Base-by-base conservation (phyloP, 208 protist species). In the Crithidia expoeki region DNA sequence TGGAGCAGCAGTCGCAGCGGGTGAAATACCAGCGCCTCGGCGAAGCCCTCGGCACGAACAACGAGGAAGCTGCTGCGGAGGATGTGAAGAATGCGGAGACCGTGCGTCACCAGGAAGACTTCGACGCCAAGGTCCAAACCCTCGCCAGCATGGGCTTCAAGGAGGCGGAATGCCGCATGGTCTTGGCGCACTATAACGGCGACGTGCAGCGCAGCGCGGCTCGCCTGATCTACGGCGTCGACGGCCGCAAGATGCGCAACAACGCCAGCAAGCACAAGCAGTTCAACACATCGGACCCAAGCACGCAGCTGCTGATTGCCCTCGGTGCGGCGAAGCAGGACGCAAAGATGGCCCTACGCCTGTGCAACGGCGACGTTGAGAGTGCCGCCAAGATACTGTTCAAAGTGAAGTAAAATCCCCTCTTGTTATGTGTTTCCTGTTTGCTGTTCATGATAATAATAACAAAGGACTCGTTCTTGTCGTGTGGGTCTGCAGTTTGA, bases 181-280 rank as follows among this genome's bases (percentile, higher is more conserved):
- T 84, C 4, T 73, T 94, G 23, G 89, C 88, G 14, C 90, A 93
- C 69, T 94, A 93, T 77, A 90, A 92, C 79, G 86, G 85, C 56
- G 81, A 93, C 42, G 82, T 93, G 52, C 66, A 95, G 64, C 86
- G 84, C 72, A 76, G 85, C 0, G 83, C 81, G 5, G 80, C 79
- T 0, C 85, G 85, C 16, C 79, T 94, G 9, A 62, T 96, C 46
- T 82, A 79, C 56, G 85, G 83, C 46, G 67, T 88, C 28, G 70
- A 87, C 67, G 47, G 49, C 40, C 64, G 52, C 4, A 68, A 72
- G 42, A 87, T 93, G 23, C 61, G 57, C 38, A 78, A 78, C 53
- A 82, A 91, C 57, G 65, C 72, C 4, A 68, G 74, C n/a, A 83
- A 83, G 71, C 80, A 88, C 64, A 83, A 79, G 44, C 62, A 79